A percentile compares a stretch with the other conserved stretches of the same genome.
These are phyloP conservation scores for Phytophthora citricola DNA, from an alignment of 352 stramenopile species.

Conservation along the genomic window DNA sequence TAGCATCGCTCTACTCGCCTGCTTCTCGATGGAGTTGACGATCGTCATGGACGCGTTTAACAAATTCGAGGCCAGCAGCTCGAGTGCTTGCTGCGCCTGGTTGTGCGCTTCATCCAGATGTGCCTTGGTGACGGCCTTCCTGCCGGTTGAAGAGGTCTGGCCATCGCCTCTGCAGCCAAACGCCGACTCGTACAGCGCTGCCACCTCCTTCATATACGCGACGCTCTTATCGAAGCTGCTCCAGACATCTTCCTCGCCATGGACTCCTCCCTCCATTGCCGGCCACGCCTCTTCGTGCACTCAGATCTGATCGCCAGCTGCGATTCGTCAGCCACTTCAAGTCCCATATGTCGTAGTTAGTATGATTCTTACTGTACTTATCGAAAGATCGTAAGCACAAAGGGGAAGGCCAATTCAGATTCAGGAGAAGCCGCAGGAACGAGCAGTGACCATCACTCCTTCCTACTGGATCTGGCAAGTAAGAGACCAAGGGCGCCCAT, in stretches of 20 bases:
- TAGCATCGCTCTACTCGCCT: slow-evolving; percentile 24
- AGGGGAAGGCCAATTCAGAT: slow-evolving; percentile 17
- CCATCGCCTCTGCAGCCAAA: slow-evolving; percentile 30
- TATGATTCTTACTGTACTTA: slow-evolving; percentile 21
- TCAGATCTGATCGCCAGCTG: not conserved
- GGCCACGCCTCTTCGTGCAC: not conserved
- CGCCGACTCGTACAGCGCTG: slow-evolving; percentile 58
- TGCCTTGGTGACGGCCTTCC: slow-evolving; percentile 40
- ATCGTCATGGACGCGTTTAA: slow-evolving; percentile 54
- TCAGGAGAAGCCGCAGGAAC: slow-evolving; percentile 11
- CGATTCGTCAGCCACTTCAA: slow-evolving; percentile 25
- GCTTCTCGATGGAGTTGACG: slow-evolving; percentile 44
- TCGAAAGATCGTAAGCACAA: slow-evolving; percentile 31
- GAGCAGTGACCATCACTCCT: slow-evolving; percentile 38
- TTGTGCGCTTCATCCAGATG: slow-evolving; percentile 53
- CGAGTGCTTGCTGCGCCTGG: slow-evolving; percentile 58
- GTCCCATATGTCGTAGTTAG: not conserved
- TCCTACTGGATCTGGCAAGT: slow-evolving; percentile 6
- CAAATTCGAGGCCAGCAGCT: slow-evolving; percentile 67
- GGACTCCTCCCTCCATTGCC: not conserved
- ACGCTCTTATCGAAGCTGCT: slow-evolving; percentile 61
- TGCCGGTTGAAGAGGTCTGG: not conserved
- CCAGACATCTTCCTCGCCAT: slow-evolving; percentile 43
- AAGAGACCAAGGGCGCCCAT: slow-evolving; percentile 23
- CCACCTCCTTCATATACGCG: slow-evolving; percentile 55